Base-by-base conservation (phyloP, 2,329 filamentous ascomycete species). In the Exophiala aquamarina region DNA sequence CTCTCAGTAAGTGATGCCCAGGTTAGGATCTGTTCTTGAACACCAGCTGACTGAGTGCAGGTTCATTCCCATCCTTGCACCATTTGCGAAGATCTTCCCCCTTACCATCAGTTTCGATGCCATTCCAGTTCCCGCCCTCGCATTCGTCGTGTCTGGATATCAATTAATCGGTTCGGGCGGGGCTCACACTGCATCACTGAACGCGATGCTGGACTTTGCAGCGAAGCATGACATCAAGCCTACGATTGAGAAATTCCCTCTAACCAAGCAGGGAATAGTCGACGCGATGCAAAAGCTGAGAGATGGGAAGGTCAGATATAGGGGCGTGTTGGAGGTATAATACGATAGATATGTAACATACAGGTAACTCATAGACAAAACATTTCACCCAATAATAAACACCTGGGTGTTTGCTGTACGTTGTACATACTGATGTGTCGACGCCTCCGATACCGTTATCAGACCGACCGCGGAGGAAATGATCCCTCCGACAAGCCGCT, bases 161-260 rank as follows among this genome's bases (percentile, higher is more conserved):
- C 41, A 35, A 9, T 18, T 55, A 9, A 44, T 55, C 18, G 49
- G 52, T 6, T 48, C 43, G 8, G 52, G 39, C 5, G 49, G 48
- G 28, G 52, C 48, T 26, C 17, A 60, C 4, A 73, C 76, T 50
- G 84, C 81, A 4, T 68, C 44, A 2, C 70, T 93, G 1, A 75
- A 81, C 50, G 83, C 83, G 7, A 83, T 86, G 49, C 76, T 89
- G 43, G 71, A 70, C 3, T 89, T 89, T 60, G 77, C 84, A 0
- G 68, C 74, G 49, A 67, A 73, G 15, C 81, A 87, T 57, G 72
- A 72, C 3, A 75, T 89, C 55, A 77, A 79, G 65, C 85, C 83
- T 41, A 71, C 87, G 63, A 68, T 85, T 21, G 79, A 88, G 72
- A 81, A 72, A 59, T 88, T 80, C 60, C 74, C 80, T 0, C 70